phyloP scores from a whole-genome alignment of 2,329 filamentous ascomycete genomes.

The Verticillium nonalfalfae region DNA sequence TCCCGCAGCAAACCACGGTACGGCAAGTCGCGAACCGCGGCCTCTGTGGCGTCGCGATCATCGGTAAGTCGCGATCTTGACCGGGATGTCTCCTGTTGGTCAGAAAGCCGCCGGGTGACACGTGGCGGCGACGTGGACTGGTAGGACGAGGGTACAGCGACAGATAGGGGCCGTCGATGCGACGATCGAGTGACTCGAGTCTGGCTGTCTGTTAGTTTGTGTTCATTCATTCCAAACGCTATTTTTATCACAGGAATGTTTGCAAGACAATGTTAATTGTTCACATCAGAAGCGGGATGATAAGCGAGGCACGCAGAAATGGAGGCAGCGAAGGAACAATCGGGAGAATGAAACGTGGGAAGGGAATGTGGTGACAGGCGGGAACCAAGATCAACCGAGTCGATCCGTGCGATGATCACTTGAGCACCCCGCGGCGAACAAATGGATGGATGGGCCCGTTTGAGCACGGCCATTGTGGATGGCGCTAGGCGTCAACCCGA shows the following conservation, averaged over 20 bases:
- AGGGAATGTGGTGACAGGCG: neutral
- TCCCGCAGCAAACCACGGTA: conserved; percentile 37
- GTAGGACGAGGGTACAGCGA: conserved; percentile 38
- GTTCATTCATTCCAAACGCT: conserved; percentile 1
- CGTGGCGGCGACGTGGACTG: conserved; percentile 44
- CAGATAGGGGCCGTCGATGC: conserved; percentile 48
- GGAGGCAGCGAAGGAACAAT: neutral
- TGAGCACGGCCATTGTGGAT: conserved; percentile 1
- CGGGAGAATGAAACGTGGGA: conserved; percentile 4
- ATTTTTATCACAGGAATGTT: neutral
- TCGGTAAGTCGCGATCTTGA: conserved; percentile 27
- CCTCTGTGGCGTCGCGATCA: conserved; percentile 35
- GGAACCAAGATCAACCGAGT: neutral
- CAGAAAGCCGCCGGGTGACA: conserved; percentile 47
- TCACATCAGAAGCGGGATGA: neutral
- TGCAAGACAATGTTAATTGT: neutral
- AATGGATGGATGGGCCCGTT: neutral
- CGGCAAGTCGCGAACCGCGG: conserved; percentile 32
- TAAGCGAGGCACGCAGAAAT: conserved; percentile 9
- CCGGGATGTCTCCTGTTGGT: conserved; percentile 42
- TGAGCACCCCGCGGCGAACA: neutral
- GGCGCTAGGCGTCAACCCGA: conserved; percentile 2
- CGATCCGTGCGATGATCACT: neutral
- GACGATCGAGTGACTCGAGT: conserved; percentile 39
- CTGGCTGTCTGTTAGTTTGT: conserved; percentile 26